Evolutionary conservation across 2,329 filamentous ascomycete genomes (phyloP), one percentile per base, ranked within the genome.

Genomic region (Rhynchosporium graminicola): DNA sequence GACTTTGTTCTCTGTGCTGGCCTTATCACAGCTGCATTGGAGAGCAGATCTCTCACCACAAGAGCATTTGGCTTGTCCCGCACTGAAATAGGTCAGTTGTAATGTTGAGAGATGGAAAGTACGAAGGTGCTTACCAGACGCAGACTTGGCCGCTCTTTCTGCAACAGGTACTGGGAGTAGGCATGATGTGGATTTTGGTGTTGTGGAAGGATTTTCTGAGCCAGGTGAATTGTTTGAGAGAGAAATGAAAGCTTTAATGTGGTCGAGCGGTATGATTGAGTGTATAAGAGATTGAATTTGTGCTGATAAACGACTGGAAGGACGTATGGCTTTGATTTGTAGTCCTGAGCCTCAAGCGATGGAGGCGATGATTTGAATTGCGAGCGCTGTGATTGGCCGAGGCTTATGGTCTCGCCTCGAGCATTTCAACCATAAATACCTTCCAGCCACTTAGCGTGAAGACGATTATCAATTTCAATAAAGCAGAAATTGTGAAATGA

Each of bases 21-120:
- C 84, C 77, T 91, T 93, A 72, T 86, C 86, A 80, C 94, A 97
- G 66, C 82, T 89, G 85, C 94, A 98, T 76, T 93, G 83, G 55
- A 97, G 86, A 56, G 94, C 94, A 3, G 87, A 85, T 75, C 95
- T 84, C 81, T 97, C 87, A 74, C 94, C 94, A 76, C 94, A 98
- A 15, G 91, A 96, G 85, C 92, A 97, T 64, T 82, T 88, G 8
- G 86, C 86, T 77, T 88, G 82, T 71, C 85, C 77, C 70, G 85
- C 86, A 85, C 73, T 69, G 26, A 26, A 33, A 42, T 15, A 50
- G 60, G 42, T 57, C 46, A 62, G 58, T 26, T 52, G 31, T 10
- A 42, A 3, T n/a, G 28, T 28, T 4, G 26, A 31, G 20, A 38
- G 33, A 46, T 47, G 54, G 40, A 55, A 55, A 63, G 40, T 20